Percentiles rank a stretch among this genome's conserved stretches.
Evolutionary conservation across 2,329 filamentous ascomycete species (phyloP).

Genomic region (Colletotrichum orchidophilum): DNA sequence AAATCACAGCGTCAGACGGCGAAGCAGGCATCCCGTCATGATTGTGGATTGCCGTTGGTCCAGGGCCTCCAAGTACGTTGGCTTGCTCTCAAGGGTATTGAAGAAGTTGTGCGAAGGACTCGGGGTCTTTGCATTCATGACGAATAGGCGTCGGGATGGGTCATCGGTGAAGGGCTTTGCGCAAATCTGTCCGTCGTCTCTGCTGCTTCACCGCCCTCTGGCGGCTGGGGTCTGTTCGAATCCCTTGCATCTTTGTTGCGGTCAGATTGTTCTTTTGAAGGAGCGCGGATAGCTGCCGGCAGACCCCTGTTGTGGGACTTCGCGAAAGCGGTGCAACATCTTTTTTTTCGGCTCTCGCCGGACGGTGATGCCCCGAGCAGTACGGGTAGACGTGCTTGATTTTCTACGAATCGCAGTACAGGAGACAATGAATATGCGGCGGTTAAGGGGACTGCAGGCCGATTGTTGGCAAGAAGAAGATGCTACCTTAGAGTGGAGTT

Average conservation of each 20-base stretch:
- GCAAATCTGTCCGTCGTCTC: neutral
- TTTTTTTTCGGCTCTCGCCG: neutral
- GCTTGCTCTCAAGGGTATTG: neutral
- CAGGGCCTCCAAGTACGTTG: neutral
- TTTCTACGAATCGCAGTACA: conserved; percentile 5
- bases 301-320: neutral
- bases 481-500: conserved; percentile 9
- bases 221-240: conserved; percentile 13
- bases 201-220: conserved; percentile 24
- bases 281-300: neutral
- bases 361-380: conserved; percentile 8
- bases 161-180: conserved; percentile 22
- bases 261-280: neutral
- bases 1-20: neutral
- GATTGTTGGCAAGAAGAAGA: conserved; percentile 6
- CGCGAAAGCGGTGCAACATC: neutral
- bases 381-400: neutral
- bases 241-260: conserved; percentile 7
- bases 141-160: conserved; percentile 10
- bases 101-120: neutral
- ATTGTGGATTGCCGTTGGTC: neutral
- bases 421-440: neutral
- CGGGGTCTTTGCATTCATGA: neutral
- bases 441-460: neutral
- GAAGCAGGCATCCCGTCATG: neutral